Evolutionary conservation across 1,284 basidiomycete species (phyloP), one percentile per base, ranked within the genome.

Genomic region (Rugiboletus extremiorientalis): DNA sequence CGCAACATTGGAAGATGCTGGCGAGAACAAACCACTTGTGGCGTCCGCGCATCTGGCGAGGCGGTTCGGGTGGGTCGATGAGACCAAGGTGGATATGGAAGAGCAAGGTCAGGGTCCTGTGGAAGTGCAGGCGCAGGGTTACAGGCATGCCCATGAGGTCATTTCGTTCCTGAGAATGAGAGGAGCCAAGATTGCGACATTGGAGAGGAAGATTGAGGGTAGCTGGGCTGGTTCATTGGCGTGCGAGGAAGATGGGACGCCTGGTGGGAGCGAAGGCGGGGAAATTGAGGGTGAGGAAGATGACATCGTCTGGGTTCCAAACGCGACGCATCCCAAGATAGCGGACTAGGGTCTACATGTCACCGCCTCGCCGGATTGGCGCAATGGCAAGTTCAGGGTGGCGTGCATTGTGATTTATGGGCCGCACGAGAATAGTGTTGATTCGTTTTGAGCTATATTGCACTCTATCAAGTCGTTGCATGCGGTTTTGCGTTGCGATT

Each of bases 11-110:
- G 85, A 88, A 59, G 73, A 69, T 16, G 68, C 69, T 45, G 77
- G 78, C 7, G 74, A 72, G 43, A 69, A 72, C 45, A 81, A 77
- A 72, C 78, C 73, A 31, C 77, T 90, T 10, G 72, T 75, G 55
- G 86, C 88, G 23, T 84, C 83, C 40, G 66, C 68, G 27, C 86
- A 90, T 68, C 77, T 92, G 27, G 89, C 86, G 23, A 74, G 69
- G 53, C 69, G 68, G 38, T 85, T 80, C 61, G 86, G 85, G 46
- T 80, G 78, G 41, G 64, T 79, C 33, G 73, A 78, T 58, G 72
- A 67, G 48, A 58, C 61, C 46, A 57, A 60, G 31, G 58, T 48
- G 16, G 52, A 62, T 46, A 53, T 54, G 33, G 72, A 65, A 49
- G 60, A 59, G 31, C 73, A 72, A 30, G 67, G 62, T 31, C 62